Percentiles rank a stretch among this genome's conserved stretches.
Conservation (phyloP, 2,329 filamentous ascomycete species). For the Hirsutella minnesotensis region DNA sequence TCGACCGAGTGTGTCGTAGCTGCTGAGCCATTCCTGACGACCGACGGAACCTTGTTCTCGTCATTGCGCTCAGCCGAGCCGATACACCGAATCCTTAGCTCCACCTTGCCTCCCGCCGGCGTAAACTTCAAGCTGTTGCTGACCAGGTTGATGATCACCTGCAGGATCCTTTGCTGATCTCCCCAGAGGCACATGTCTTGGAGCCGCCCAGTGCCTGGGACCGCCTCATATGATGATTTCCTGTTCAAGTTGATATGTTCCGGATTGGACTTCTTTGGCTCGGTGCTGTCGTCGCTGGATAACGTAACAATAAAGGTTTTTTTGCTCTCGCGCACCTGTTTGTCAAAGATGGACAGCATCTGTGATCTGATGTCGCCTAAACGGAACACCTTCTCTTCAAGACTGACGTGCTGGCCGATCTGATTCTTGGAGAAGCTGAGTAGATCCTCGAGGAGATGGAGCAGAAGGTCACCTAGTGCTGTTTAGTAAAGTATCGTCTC, state of each 20-base stretch:
- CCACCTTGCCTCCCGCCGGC: slow-evolving; percentile 60
- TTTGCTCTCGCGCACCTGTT: slow-evolving; percentile 69
- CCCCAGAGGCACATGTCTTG: slow-evolving; percentile 85
- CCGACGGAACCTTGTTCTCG: background rate
- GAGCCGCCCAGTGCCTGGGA: slow-evolving; percentile 52
- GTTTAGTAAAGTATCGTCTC: too few species aligned
- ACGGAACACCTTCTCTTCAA: slow-evolving; percentile 79
- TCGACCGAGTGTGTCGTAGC: slow-evolving; percentile 21
- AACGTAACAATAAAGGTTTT: slow-evolving; percentile 67
- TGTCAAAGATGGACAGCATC: slow-evolving; percentile 76
- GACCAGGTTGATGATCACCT: slow-evolving; percentile 88
- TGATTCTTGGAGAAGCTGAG: slow-evolving; percentile 93
- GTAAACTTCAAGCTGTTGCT: slow-evolving; percentile 92
- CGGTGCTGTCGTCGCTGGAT: background rate
- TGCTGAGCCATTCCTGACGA: slow-evolving; percentile 28
- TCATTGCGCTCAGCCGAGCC: slow-evolving; percentile 38
- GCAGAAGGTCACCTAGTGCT: slow-evolving; percentile 59
- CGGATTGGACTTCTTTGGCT: background rate
- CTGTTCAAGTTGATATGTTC: slow-evolving; percentile 24
- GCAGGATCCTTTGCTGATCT: slow-evolving; percentile 82
- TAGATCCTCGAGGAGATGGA: slow-evolving; percentile 80
- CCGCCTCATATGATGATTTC: slow-evolving; percentile 47
- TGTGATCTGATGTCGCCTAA: slow-evolving; percentile 74
- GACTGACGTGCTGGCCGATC: slow-evolving; percentile 68
- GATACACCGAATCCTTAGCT: slow-evolving; percentile 63